These are phyloP conservation scores for Mortierella sp. DNA, from an alignment of 371 early-diverging fungal genomes.

Conservation along the genomic window DNA sequence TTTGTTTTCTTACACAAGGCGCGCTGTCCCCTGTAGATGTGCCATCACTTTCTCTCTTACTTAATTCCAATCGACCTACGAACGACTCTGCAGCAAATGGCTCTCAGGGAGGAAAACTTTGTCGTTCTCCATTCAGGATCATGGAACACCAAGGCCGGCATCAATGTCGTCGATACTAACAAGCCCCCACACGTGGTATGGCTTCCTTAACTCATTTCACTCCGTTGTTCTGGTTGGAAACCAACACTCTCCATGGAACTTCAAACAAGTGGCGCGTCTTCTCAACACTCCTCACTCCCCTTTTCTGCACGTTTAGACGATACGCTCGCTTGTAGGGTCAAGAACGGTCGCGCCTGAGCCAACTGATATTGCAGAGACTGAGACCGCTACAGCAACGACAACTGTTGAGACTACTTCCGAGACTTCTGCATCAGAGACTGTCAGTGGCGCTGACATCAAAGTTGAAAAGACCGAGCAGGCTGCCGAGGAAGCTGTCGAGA, in stretches of 20 bases:
- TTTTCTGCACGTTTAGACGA: constrained; percentile 5
- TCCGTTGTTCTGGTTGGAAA: background rate
- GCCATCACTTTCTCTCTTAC: background rate
- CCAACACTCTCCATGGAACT: background rate
- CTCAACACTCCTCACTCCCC: background rate
- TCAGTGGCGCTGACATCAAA: constrained; percentile 18
- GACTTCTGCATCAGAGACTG: constrained; percentile 1
- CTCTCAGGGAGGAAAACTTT: constrained; percentile 78
- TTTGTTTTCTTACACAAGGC: background rate
- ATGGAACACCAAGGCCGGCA: constrained; percentile 73
- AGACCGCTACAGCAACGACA: constrained; percentile 12
- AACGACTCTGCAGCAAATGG: constrained; percentile 29
- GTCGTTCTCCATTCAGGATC: constrained; percentile 85
- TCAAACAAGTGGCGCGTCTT: constrained; percentile 59
- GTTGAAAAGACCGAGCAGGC: constrained; percentile 32
- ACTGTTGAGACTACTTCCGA: constrained; percentile 4
- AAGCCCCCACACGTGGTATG: constrained; percentile 71
- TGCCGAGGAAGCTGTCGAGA: constrained; percentile 3
- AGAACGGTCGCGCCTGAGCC: constrained; percentile 33
- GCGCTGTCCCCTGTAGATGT: background rate
- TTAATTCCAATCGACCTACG: background rate
- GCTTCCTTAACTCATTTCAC: background rate
- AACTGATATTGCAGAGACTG: background rate
- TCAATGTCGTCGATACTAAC: constrained; percentile 80
- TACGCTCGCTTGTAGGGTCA: constrained; percentile 45